Evolutionary conservation across 257 asterid species (phyloP).

Genomic region (Solanum acaule): DNA sequence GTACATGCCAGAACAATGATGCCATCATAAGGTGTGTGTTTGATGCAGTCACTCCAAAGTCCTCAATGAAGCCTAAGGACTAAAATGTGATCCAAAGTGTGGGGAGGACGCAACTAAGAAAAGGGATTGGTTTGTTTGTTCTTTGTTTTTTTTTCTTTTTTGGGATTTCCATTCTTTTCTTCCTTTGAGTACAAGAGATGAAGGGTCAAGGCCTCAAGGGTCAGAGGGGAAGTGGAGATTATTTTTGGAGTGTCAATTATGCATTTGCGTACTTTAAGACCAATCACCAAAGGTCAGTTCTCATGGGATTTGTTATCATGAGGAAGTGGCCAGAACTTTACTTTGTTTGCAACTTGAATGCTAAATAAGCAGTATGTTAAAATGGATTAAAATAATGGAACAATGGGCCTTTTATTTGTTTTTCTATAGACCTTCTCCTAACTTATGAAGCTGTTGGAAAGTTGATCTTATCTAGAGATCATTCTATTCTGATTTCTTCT

Average conservation of each 20-base stretch:
- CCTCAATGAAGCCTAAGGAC: neutral
- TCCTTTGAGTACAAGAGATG: neutral
- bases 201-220: neutral
- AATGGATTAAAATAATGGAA: neutral
- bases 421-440: neutral
- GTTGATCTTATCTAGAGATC: constrained; percentile 17
- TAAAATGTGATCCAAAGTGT: neutral
- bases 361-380: neutral
- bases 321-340: neutral
- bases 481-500: constrained; percentile 48
- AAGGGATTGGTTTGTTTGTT: neutral
- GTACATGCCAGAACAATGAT: neutral
- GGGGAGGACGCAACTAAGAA: neutral
- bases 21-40: neutral
- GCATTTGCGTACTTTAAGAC: neutral
- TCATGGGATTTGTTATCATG: neutral
- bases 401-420: neutral
- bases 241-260: neutral
- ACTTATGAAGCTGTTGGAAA: neutral
- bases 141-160: neutral
- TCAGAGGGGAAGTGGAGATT: neutral
- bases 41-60: neutral
- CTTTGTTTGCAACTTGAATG: neutral
- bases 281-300: neutral
- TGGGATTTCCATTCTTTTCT: neutral